These are phyloP conservation scores for Neophaeococcomyces mojaviensis DNA, from an alignment of 2,329 filamentous ascomycete species.

Conservation along the genomic window DNA sequence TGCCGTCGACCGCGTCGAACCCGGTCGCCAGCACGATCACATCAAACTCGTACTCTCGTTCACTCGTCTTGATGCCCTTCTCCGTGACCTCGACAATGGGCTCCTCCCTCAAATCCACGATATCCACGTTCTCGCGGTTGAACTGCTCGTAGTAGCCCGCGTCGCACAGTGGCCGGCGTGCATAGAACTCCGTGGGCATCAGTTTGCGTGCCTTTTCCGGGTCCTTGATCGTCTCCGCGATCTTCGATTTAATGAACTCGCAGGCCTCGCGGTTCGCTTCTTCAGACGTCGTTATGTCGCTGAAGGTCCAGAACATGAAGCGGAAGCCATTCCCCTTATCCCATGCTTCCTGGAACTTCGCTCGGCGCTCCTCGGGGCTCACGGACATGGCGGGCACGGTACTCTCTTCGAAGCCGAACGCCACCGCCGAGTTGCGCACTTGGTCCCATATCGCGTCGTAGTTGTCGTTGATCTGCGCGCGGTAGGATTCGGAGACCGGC, in stretches of 20 bases:
- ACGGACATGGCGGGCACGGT: conserved; percentile 16
- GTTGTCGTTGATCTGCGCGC: conserved; percentile 25
- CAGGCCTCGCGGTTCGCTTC: conserved; percentile 34
- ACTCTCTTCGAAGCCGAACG: conserved; percentile 19
- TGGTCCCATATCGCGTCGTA: conserved; percentile 30
- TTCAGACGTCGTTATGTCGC: conserved; percentile 30
- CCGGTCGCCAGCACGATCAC: conserved; percentile 17
- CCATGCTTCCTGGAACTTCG: conserved; percentile 27
- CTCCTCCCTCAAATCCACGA: conserved; percentile 31
- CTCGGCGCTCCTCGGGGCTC: conserved; percentile 15
- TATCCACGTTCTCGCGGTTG: conserved; percentile 38
- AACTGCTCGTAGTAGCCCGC: conserved; percentile 45
- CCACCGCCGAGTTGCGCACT: conserved; percentile 24
- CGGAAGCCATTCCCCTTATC: conserved; percentile 30
- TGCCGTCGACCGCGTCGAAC: conserved; percentile 34
- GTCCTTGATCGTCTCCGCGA: conserved; percentile 26
- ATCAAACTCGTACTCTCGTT: conserved; percentile 25
- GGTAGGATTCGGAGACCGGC: conserved; percentile 9
- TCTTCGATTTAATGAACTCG: conserved; percentile 32
- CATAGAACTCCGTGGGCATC: conserved; percentile 46
- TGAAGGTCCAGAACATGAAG: conserved; percentile 32
- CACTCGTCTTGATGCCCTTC: conserved; percentile 23
- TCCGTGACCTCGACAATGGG: conserved; percentile 24
- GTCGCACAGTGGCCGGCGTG: conserved; percentile 45
- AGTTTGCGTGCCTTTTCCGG: conserved; percentile 26